Evolutionary conservation across 1,139 yeast genomes (phyloP), one percentile per base, ranked within the genome.

Genomic region (Taphrina pruni): DNA sequence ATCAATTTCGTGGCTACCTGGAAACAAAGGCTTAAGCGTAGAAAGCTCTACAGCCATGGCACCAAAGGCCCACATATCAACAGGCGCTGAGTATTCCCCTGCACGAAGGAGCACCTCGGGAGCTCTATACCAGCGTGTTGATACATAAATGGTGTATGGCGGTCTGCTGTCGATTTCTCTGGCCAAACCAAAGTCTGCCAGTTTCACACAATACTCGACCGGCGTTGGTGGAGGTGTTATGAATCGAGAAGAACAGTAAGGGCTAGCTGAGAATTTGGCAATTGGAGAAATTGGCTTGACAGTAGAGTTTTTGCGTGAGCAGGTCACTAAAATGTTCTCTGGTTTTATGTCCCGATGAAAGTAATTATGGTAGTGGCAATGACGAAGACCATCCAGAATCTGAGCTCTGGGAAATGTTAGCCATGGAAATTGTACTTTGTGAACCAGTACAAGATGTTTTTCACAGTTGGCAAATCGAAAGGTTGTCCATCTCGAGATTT

Each of bases 21-120:
- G 96, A 75, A 94, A 91, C 54, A 93, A 79, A 0, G 98, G 97
- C 54, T 82, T 77, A 73, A 89, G 86, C 57, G 87, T 87, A 26
- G 91, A 89, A 60, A 90, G 81, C 78, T 94, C 99, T 6, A 86
- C 86, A 0, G 94, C 93, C 61, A 94, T 90, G 39, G 88, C 84
- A 0, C 96, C 97, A 80, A 91, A 89, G 0, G 98, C 97, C 98
- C 98, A 94, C 54, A 93, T 85, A 80, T 94, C 99, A 55, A 91
- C 86, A 0, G 96, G 92, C 66, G 81, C 84, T 0, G 94, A 86
- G 77, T 94, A 91, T 74, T 79, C 79, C 8, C 83, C 83, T 72
- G 85, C 85, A 72, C 94, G 83, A 70, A 94, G 81, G 57, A 94
- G 81, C 57, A 94, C 88, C 78, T 94, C 99, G 0, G 99, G 99